These are phyloP conservation scores for Astragalus membranaceus DNA, from an alignment of 306 rosid species.

Conservation along the genomic window DNA sequence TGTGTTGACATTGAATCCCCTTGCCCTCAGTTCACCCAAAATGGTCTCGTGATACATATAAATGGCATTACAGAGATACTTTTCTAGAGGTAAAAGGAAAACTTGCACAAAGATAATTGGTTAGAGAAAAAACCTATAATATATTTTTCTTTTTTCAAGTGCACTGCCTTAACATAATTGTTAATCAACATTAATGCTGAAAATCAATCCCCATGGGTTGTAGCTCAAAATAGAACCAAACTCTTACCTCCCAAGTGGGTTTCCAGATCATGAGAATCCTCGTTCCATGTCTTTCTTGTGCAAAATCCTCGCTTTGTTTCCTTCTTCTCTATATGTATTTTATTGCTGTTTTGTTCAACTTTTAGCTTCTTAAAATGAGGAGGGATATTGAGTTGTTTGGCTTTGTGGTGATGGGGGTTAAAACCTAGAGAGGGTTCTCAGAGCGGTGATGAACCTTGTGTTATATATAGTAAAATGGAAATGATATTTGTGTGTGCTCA, in stretches of 20 bases:
- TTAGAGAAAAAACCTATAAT: neutral
- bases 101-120: neutral
- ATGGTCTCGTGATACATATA: neutral
- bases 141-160: neutral
- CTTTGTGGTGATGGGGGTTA: too few species aligned
- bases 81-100: neutral
- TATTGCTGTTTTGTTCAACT: too few species aligned
- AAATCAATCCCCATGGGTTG: conserved; percentile 8
- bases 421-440: too few species aligned
- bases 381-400: too few species aligned
- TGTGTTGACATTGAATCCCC: too few species aligned
- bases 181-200: neutral
- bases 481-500: too few species aligned
- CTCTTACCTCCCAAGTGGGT: conserved; percentile 87
- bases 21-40: too few species aligned
- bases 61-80: neutral
- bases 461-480: too few species aligned
- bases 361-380: too few species aligned
- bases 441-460: too few species aligned
- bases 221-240: conserved; percentile 4
- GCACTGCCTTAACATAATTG: neutral
- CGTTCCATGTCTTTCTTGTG: conserved; percentile 75
- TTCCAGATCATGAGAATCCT: conserved; percentile 97
- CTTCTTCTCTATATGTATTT: too few species aligned
- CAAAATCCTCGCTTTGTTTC: too few species aligned